These are phyloP conservation scores for Penicillium lividum DNA, from an alignment of 495 filamentous ascomycete genomes.

Conservation along the genomic window DNA sequence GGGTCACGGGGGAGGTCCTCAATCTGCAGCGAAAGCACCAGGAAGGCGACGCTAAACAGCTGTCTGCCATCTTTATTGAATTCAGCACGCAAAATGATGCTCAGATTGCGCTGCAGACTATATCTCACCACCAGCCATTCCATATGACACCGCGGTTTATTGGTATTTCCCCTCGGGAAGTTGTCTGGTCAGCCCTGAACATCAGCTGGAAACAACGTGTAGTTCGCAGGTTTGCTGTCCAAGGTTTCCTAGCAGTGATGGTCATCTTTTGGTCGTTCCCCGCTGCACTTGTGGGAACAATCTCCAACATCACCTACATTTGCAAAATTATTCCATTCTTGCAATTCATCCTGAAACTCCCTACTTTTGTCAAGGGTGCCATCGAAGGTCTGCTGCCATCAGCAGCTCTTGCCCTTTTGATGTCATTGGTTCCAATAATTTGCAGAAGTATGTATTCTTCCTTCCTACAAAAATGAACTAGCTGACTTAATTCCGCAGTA, in stretches of 20 bases:
- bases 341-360: slow-evolving; percentile 68
- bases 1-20: slow-evolving; percentile 68
- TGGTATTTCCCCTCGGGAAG: slow-evolving; percentile 73
- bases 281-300: slow-evolving; percentile 73
- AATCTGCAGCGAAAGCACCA: slow-evolving; percentile 58
- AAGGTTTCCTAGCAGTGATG: slow-evolving; percentile 68
- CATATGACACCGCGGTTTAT: slow-evolving; percentile 84
- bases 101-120: slow-evolving; percentile 75
- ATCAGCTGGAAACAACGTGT: slow-evolving; percentile 84
- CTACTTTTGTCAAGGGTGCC: slow-evolving; percentile 67
- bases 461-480: background rate
- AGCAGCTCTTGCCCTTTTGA: slow-evolving; percentile 73
- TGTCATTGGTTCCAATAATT: slow-evolving; percentile 83
- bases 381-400: slow-evolving; percentile 78
- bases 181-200: slow-evolving; percentile 79
- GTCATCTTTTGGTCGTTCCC: slow-evolving; percentile 94
- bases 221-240: slow-evolving; percentile 63
- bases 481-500: slow-evolving; percentile 43
- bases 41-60: slow-evolving; percentile 44
- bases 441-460: slow-evolving; percentile 61
- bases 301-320: slow-evolving; percentile 78
- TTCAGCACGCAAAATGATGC: slow-evolving; percentile 78
- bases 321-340: slow-evolving; percentile 62
- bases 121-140: slow-evolving; percentile 80
- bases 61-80: slow-evolving; percentile 81